Evolutionary conservation across 306 rosid species (phyloP).

Genomic region (Adenanthera pavonina): DNA sequence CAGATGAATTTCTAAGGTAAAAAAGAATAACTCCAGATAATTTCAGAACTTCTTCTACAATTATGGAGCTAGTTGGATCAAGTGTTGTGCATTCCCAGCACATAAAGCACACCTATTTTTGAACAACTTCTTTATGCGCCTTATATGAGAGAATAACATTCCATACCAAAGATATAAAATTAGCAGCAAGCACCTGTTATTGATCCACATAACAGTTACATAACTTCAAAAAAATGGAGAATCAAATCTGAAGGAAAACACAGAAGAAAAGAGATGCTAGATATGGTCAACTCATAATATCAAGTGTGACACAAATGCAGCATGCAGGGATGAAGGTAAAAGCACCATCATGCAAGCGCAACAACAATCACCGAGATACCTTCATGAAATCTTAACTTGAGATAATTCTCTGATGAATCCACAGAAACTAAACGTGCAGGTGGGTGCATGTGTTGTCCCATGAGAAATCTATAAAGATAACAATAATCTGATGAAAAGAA

Average conservation of each 20-base stretch:
- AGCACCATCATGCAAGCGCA: background rate
- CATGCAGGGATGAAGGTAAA: background rate
- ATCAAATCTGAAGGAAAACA: constrained; percentile 25
- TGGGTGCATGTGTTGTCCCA: background rate
- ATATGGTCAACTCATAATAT: constrained; percentile 3
- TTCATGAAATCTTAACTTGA: constrained; percentile 23
- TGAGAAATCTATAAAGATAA: background rate
- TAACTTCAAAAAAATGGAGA: constrained; percentile 23
- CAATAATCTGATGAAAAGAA: background rate
- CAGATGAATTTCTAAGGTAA: constrained; percentile 30
- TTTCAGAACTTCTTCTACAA: background rate
- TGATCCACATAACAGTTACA: constrained; percentile 25
- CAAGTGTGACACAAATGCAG: constrained; percentile 17
- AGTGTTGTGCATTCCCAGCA: constrained; percentile 22
- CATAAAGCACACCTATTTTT: constrained; percentile 58
- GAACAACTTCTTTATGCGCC: constrained; percentile 83
- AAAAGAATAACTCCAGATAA: background rate
- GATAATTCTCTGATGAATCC: constrained; percentile 20
- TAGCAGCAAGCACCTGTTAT: constrained; percentile 94
- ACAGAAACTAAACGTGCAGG: background rate
- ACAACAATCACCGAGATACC: constrained; percentile 20
- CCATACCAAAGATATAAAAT: constrained; percentile 78
- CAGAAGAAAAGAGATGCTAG: constrained; percentile 24
- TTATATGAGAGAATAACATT: constrained; percentile 94
- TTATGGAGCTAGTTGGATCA: background rate